Conservation (phyloP, 176 grass and related monocot species). For the Zoysia japonica region DNA sequence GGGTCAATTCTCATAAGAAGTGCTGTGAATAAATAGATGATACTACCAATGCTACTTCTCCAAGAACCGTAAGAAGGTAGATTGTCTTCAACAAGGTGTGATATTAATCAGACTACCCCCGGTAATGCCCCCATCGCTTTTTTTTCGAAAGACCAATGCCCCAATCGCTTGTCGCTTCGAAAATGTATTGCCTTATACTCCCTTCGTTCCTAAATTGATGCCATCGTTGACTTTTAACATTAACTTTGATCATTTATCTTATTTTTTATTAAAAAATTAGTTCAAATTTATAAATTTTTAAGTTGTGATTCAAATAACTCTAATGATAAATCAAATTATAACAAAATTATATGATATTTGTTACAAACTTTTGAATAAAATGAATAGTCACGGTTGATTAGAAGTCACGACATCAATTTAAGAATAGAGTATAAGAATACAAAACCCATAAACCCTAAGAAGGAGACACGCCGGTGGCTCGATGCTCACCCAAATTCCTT, state of each 20-base stretch:
- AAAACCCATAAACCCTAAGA: slow-evolving; percentile 7
- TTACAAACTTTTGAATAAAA: no score
- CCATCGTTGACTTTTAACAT: no score
- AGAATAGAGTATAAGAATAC: neutral
- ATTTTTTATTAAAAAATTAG: neutral
- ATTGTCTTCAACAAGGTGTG: neutral
- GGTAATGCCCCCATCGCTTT: neutral
- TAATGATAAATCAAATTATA: no score
- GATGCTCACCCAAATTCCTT: slow-evolving; percentile 57
- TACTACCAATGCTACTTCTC: neutral
- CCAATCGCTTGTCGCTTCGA: neutral
- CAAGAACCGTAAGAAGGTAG: neutral
- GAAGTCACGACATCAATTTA: no score
- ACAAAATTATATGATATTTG: no score
- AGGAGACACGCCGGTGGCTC: neutral
- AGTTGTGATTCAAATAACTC: no score
- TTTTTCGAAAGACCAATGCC: neutral
- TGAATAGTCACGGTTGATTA: no score
- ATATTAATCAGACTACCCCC: neutral
- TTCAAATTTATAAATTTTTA: no score
- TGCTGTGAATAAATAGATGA: neutral
- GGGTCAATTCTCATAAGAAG: neutral
- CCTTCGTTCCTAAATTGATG: no score
- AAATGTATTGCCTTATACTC: neutral
- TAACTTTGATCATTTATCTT: no score